Conservation (phyloP, 73 alveolate species). For the Tetrahymena elliotti region DNA sequence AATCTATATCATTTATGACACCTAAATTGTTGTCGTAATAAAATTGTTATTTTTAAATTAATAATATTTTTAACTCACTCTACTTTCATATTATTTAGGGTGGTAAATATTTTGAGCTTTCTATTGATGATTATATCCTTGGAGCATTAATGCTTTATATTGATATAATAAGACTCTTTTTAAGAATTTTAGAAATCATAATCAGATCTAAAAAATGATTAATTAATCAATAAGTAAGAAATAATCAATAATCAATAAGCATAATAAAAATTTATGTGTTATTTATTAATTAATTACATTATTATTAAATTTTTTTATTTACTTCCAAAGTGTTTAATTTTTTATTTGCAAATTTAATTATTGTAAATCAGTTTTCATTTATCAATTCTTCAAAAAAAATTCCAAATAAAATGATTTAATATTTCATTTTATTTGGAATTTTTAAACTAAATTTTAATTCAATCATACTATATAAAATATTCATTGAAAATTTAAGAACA, state of each 20-base stretch:
- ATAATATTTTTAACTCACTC: not conserved
- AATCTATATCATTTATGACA: conserved; percentile 57
- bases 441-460: too few relatives aligned
- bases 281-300: too few relatives aligned
- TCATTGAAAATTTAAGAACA: too few relatives aligned
- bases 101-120: conserved; percentile 8
- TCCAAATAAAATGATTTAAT: too few relatives aligned
- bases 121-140: conserved; percentile 39
- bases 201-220: not conserved
- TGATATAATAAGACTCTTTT: conserved; percentile 40
- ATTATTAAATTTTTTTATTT: too few relatives aligned
- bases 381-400: too few relatives aligned
- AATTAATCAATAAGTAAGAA: not conserved
- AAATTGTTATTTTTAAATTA: not conserved
- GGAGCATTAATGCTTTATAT: conserved; percentile 42
- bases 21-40: conserved; percentile 59
- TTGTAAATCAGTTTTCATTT: too few relatives aligned
- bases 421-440: too few relatives aligned
- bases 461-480: too few relatives aligned
- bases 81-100: conserved; percentile 3
- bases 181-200: not conserved
- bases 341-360: too few relatives aligned
- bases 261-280: too few relatives aligned
- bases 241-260: not conserved
- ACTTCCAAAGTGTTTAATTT: too few relatives aligned